Conservation (phyloP, 352 stramenopile genomes). For the Pythium vanterpoolii region DNA sequence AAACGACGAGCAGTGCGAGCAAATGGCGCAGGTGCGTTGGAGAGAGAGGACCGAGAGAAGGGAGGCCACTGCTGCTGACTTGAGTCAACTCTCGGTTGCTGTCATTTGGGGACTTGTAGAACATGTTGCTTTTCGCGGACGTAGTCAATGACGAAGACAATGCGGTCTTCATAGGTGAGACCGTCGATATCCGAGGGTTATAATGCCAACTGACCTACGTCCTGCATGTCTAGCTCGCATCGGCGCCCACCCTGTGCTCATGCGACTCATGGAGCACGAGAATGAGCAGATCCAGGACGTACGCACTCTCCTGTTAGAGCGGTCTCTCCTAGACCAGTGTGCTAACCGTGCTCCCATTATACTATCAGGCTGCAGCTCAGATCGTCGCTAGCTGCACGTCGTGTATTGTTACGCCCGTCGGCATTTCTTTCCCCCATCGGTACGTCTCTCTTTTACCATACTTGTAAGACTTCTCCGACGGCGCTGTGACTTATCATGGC, state of each 20-base stretch:
- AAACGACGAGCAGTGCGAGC: slow-evolving; percentile 28
- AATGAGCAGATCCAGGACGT: slow-evolving; percentile 76
- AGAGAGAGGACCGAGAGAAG: not conserved
- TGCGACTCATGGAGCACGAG: slow-evolving; percentile 79
- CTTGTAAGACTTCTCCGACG: no score
- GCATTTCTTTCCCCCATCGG: slow-evolving; percentile 66
- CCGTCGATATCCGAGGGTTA: not conserved
- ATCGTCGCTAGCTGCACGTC: slow-evolving; percentile 65
- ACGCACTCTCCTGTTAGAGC: not conserved
- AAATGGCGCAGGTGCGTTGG: slow-evolving; percentile 42
- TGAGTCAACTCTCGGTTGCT: not conserved
- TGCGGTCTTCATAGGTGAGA: slow-evolving; percentile 64
- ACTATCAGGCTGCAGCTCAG: slow-evolving; percentile 50
- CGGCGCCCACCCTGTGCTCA: slow-evolving; percentile 56
- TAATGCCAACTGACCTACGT: not conserved
- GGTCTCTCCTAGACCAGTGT: no score
- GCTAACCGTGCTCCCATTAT: no score
- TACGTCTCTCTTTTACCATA: not conserved
- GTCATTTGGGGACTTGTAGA: slow-evolving; percentile 15
- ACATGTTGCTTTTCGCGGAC: slow-evolving; percentile 47
- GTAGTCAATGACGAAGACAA: slow-evolving; percentile 80
- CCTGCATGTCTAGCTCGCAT: slow-evolving; percentile 38
- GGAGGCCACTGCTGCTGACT: slow-evolving; percentile 1
- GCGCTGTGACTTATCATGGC: no score
- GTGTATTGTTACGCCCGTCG: slow-evolving; percentile 36